Conservation (phyloP, 805 yeast species). For the Kodamaea kakaduensis region DNA sequence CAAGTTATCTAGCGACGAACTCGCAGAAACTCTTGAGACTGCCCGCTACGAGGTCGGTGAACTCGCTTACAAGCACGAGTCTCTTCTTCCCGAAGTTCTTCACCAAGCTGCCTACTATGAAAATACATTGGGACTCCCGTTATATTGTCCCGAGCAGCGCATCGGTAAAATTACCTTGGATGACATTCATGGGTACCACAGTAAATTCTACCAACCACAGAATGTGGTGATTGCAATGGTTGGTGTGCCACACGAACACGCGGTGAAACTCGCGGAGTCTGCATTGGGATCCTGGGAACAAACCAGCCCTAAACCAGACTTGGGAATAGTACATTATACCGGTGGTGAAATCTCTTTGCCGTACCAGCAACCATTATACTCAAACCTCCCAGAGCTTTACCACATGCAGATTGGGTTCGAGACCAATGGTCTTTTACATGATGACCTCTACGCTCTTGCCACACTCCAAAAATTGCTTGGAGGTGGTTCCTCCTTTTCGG, state of each 20-base stretch:
- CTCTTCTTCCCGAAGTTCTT: constrained; percentile 83
- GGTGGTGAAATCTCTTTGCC: constrained; percentile 47
- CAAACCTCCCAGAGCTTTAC: constrained; percentile 68
- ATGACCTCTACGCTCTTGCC: constrained; percentile 88
- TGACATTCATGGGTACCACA: constrained; percentile 57
- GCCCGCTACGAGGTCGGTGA: constrained; percentile 81
- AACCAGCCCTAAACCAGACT: constrained; percentile 21
- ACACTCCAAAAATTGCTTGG: constrained; percentile 86
- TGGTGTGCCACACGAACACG: constrained; percentile 71
- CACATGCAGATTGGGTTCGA: constrained; percentile 87
- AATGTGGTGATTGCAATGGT: constrained; percentile 81
- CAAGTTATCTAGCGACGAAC: constrained; percentile 59
- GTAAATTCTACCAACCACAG: constrained; percentile 69
- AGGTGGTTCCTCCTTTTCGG: constrained; percentile 96
- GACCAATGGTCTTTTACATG: constrained; percentile 76
- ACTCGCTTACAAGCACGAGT: constrained; percentile 76
- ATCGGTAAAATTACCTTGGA: constrained; percentile 51
- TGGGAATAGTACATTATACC: constrained; percentile 56
- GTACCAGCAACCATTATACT: constrained; percentile 35
- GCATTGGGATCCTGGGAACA: constrained; percentile 46
- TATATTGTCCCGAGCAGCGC: constrained; percentile 73
- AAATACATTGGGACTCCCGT: constrained; percentile 80
- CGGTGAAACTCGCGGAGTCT: constrained; percentile 57
- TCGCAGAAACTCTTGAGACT: constrained; percentile 66
- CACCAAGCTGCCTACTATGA: constrained; percentile 75